These are phyloP conservation scores for Rubia yunnanensis DNA, from an alignment of 257 asterid genomes.

Conservation along the genomic window DNA sequence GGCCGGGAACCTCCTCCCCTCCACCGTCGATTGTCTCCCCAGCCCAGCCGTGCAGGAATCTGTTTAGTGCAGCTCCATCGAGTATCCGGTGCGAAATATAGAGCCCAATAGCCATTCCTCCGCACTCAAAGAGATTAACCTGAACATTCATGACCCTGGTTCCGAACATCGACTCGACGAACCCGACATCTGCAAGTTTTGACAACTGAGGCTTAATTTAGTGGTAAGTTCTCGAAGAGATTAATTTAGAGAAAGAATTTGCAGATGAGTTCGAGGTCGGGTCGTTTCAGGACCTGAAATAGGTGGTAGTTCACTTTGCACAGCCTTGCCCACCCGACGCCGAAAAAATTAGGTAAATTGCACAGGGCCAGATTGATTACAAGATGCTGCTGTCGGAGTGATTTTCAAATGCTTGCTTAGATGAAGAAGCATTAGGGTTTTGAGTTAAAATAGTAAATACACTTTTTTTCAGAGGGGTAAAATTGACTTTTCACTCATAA, in stretches of 20 bases:
- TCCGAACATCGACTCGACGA: conserved; percentile 20
- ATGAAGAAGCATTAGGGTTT: too few species aligned
- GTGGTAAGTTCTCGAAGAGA: too few species aligned
- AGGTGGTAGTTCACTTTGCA: conserved; percentile 23
- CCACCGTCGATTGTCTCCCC: conserved; percentile 12
- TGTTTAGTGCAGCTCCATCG: too few species aligned
- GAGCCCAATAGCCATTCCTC: conserved; percentile 63
- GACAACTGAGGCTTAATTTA: too few species aligned
- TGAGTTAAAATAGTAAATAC: too few species aligned
- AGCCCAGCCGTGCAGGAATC: conserved; percentile 53
- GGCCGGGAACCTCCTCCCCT: conserved; percentile 1
- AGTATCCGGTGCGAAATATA: conserved; percentile 52
- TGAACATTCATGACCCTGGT: conserved; percentile 45
- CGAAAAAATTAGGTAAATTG: too few species aligned
- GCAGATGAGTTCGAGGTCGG: conserved; percentile 32
- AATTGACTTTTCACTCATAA: too few species aligned
- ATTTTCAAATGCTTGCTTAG: too few species aligned
- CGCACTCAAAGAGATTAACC: conserved; percentile 46
- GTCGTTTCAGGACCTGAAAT: conserved; percentile 30
- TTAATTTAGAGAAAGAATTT: conserved; percentile 62
- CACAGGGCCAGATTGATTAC: too few species aligned
- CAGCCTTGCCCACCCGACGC: too few species aligned
- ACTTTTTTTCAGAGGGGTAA: too few species aligned
- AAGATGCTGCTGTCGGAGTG: too few species aligned
- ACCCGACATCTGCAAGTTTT: conserved; percentile 23